Evolutionary conservation across 176 grass and related monocot species (phyloP), one percentile per base, ranked within the genome.

Genomic region (Ananas comosus): DNA sequence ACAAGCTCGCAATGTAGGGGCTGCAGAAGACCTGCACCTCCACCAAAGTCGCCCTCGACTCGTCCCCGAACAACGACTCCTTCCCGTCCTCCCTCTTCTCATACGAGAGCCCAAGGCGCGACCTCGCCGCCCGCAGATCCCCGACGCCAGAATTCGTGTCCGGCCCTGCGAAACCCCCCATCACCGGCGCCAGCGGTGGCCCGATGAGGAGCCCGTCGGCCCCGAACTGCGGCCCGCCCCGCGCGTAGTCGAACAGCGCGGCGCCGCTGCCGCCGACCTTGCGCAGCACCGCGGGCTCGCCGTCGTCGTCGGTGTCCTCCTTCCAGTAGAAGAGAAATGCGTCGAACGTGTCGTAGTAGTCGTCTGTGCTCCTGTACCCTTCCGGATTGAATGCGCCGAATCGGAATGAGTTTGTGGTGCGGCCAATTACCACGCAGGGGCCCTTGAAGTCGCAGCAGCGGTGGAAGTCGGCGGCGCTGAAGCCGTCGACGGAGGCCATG

Each of bases 261-360:
- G 88, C 92, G 24, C 92, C 92, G 69, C 92, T 87, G 27, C 92
- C 88, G 3, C 88, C 92, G 16, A 96, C 80, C 81, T 96, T 96
- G 0, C 79, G 86, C 56, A 91, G 73, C 12, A 85, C 66, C 52
- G 83, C 66, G 0, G 80, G 85, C 48, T 59, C 25, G 12, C 1
- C 70, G 23, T 23, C 67, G 3, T 2, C 67, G 29, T 8, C 68
- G 17, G 16, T 65, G 27, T 11, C 18, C 16, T 49, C 51, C 57
- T 72, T 75, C 88, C 86, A 96, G 59, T 96, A 96, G 79, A 96
- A 96, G 63, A 96, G 88, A 76, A 96, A 96, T 50, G 88, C 81
- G 64, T 87, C 81, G 2, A 96, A 83, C 56, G 83, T 89, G 76
- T 96, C 92, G 57, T 87, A 96, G 80, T 92, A 96, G 79, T 96